A percentile compares a stretch with the other conserved stretches of the same genome.
These are phyloP conservation scores for Boletus sensibilis DNA, from an alignment of 768 basidiomycete genomes.

Conservation along the genomic window DNA sequence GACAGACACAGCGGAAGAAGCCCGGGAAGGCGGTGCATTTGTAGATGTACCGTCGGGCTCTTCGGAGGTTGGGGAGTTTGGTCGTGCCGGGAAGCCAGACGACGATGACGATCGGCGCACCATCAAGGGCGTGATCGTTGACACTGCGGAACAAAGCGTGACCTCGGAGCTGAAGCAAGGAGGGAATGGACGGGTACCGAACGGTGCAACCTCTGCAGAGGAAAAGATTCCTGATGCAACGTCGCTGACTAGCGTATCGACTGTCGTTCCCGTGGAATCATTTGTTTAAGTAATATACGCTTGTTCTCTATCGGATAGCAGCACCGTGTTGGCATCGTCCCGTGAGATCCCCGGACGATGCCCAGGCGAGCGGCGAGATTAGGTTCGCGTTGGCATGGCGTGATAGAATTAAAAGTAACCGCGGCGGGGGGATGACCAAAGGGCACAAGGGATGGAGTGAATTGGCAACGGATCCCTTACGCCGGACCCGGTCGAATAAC, in stretches of 20 bases:
- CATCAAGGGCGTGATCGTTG: slow-evolving; percentile 31
- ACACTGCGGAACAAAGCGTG: slow-evolving; percentile 14
- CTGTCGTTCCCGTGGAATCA: slow-evolving; percentile 22
- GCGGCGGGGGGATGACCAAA: slow-evolving; percentile 20
- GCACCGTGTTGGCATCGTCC: background rate
- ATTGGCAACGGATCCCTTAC: slow-evolving; percentile 18
- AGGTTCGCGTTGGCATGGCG: slow-evolving; percentile 13
- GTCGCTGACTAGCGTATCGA: slow-evolving; percentile 13
- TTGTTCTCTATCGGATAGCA: background rate
- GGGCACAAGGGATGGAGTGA: slow-evolving; percentile 20
- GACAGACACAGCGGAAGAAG: slow-evolving; percentile 21
- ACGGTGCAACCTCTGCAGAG: slow-evolving; percentile 12
- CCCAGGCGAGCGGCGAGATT: slow-evolving; percentile 1
- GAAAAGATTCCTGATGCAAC: slow-evolving; percentile 22
- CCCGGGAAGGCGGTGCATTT: slow-evolving; percentile 19
- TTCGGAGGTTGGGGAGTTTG: slow-evolving; percentile 8
- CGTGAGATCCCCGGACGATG: slow-evolving; percentile 10
- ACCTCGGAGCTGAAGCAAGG: slow-evolving; percentile 12
- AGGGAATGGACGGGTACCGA: slow-evolving; percentile 6
- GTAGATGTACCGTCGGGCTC: slow-evolving; percentile 5
- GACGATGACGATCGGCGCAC: slow-evolving; percentile 47
- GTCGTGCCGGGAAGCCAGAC: slow-evolving; percentile 14
- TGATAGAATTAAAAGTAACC: slow-evolving; percentile 1
- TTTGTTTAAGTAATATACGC: slow-evolving; percentile 19
- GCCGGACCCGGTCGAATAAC: slow-evolving; percentile 16